Evolutionary conservation across 306 rosid genomes (phyloP).

Genomic region (Gillenia trifoliata): DNA sequence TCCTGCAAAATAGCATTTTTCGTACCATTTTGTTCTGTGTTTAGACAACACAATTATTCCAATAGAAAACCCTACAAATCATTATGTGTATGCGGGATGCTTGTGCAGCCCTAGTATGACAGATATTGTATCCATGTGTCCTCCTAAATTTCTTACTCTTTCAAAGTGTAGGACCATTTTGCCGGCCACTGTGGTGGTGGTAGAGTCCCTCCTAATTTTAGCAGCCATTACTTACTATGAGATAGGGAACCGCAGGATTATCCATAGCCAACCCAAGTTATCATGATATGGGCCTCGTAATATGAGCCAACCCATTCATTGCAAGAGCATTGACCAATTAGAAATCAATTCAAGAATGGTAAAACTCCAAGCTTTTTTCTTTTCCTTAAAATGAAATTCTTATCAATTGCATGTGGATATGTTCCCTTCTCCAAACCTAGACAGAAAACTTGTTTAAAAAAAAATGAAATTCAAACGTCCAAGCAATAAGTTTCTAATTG

Average conservation of each 20-base stretch:
- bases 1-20: no score
- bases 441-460: not conserved
- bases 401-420: not conserved
- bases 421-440: not conserved
- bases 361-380: not conserved
- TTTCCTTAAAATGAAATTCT: not conserved
- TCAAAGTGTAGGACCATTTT: not conserved
- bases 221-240: not conserved
- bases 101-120: not conserved
- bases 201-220: not conserved
- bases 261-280: not conserved
- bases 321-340: not conserved
- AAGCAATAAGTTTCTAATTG: not conserved
- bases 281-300: not conserved
- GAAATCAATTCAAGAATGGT: not conserved
- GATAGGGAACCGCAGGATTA: not conserved
- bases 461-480: not conserved
- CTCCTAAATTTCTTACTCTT: not conserved
- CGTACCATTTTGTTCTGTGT: not conserved
- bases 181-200: not conserved
- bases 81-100: not conserved
- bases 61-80: not conserved
- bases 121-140: not conserved
- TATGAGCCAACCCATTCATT: not conserved
- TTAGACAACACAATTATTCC: not conserved